phyloP scores from a whole-genome alignment of 2,329 filamentous ascomycete genomes.

The Epicoccum nigrum region DNA sequence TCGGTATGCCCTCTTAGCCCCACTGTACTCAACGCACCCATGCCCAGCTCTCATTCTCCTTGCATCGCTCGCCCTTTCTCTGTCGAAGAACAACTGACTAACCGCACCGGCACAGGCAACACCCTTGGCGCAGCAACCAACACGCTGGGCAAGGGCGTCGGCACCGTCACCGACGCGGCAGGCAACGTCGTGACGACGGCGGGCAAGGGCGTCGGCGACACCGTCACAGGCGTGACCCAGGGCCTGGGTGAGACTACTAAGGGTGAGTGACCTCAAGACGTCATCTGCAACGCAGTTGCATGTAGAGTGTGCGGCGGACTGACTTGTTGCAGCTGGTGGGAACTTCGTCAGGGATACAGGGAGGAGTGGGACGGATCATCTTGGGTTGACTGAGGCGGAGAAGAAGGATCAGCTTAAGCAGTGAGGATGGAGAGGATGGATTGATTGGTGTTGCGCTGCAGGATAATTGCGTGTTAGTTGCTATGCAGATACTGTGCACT shows the following conservation, averaged over 20 bases:
- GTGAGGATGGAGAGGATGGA: background rate
- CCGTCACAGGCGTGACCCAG: slow-evolving; percentile 41
- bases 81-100: background rate
- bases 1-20: slow-evolving; percentile 27
- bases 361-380: slow-evolving; percentile 30
- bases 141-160: slow-evolving; percentile 43
- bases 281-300: too few species aligned
- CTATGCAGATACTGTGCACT: too few species aligned
- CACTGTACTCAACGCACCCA: background rate
- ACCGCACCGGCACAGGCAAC: slow-evolving; percentile 31
- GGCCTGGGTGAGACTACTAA: slow-evolving; percentile 46
- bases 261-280: slow-evolving; percentile 32
- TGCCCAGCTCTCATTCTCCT: background rate
- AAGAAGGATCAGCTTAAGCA: slow-evolving; percentile 17
- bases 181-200: slow-evolving; percentile 41
- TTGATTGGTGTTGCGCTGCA: background rate
- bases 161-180: slow-evolving; percentile 35
- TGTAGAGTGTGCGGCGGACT: slow-evolving; percentile 5
- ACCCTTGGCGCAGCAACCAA: slow-evolving; percentile 43
- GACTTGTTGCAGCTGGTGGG: slow-evolving; percentile 31
- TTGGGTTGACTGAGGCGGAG: slow-evolving; percentile 26
- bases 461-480: too few species aligned
- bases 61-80: too few species aligned
- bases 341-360: slow-evolving; percentile 39
- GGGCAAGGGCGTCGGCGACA: slow-evolving; percentile 46